A percentile compares a stretch with the other conserved stretches of the same genome.
These are phyloP conservation scores for Platanthera guangdongensis DNA, from an alignment of 106 monocot genomes.

Conservation along the genomic window DNA sequence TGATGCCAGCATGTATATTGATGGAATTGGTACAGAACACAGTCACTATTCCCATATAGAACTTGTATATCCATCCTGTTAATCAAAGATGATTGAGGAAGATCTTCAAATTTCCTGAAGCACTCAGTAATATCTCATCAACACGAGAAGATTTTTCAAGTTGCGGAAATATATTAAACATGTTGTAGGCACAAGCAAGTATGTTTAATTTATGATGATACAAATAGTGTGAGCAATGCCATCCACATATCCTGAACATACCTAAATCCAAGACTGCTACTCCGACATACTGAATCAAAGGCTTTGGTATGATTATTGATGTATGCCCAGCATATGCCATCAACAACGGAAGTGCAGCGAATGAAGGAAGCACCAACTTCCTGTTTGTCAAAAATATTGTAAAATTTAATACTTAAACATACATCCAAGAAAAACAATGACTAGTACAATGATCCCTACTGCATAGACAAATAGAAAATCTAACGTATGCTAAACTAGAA, in stretches of 20 bases:
- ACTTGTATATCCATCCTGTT: conserved; percentile 82
- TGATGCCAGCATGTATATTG: conserved; percentile 90
- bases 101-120: neutral
- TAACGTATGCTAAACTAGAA: neutral
- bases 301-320: conserved; percentile 88
- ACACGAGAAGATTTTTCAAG: neutral
- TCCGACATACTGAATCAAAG: conserved; percentile 66
- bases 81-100: neutral
- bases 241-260: conserved; percentile 14
- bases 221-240: neutral
- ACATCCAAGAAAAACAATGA: neutral
- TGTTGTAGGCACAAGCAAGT: neutral
- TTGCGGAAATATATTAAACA: neutral
- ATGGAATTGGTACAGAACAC: conserved; percentile 93
- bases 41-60: conserved; percentile 85
- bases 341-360: conserved; percentile 94
- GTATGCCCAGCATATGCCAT: conserved; percentile 99
- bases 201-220: neutral
- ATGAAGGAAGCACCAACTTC: conserved; percentile 78
- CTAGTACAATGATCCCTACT: neutral
- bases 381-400: conserved; percentile 30
- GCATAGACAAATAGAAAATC: neutral
- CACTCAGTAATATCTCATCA: neutral
- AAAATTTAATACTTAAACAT: neutral
- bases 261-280: conserved; percentile 68